Conservation (phyloP, 768 basidiomycete species). For the Mycena latifolia region DNA sequence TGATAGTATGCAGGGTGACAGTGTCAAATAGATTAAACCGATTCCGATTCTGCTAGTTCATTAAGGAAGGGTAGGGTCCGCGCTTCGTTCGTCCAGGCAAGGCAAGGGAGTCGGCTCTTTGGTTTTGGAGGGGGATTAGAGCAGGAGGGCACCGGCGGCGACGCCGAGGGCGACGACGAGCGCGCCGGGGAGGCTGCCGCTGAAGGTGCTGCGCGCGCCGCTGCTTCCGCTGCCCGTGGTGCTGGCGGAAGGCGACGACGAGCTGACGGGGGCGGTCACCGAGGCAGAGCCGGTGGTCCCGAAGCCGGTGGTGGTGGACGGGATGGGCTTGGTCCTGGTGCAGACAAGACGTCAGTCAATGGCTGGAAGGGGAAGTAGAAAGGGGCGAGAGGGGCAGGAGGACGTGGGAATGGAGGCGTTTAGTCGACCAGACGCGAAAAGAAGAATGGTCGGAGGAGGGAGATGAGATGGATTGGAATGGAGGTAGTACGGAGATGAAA, state of each 20-base stretch:
- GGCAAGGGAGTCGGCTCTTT: not conserved
- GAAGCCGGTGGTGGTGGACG: not conserved
- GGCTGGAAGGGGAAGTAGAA: no score
- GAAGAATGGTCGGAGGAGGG: not conserved
- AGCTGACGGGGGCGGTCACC: not conserved
- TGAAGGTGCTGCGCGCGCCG: constrained; percentile 11
- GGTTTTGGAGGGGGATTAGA: constrained; percentile 11
- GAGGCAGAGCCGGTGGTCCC: not conserved
- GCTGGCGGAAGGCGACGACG: constrained; percentile 10
- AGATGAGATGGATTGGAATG: no score
- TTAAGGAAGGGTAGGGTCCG: not conserved
- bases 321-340: constrained; percentile 15
- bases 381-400: not conserved
- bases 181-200: constrained; percentile 9
- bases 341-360: not conserved
- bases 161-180: constrained; percentile 25
- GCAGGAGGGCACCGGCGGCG: constrained; percentile 23
- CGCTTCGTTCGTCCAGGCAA: no score
- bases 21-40: not conserved
- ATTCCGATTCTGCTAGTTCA: constrained; percentile 3
- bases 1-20: no score
- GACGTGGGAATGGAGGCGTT: not conserved
- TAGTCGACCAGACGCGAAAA: not conserved
- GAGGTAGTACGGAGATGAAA: not conserved
- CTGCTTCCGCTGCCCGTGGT: constrained; percentile 8